Evolutionary conservation across 2,329 filamentous ascomycete genomes (phyloP), one percentile per base, ranked within the genome.

Genomic region (Beauveria australis): DNA sequence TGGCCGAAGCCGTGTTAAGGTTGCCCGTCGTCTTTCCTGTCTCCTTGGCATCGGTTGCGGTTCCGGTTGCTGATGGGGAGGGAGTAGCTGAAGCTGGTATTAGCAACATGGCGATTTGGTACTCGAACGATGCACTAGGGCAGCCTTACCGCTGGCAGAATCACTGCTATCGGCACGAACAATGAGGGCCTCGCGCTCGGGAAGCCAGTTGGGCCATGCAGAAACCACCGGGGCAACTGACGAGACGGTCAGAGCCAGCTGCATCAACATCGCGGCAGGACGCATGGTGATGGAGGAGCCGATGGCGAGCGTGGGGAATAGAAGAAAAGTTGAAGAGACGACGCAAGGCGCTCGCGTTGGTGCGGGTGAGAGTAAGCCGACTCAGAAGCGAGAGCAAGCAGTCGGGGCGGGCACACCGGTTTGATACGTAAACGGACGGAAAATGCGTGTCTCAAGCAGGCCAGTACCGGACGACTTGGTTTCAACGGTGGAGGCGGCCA

Each of bases 151-250:
- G 28, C 37, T 52, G 3, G 65, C 53, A 37, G 61, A 62, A 33
- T 65, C 70, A 49, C 73, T 71, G 52, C 73, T 71, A 63, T 80
- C 74, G 63, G 76, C 75, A 62, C 81, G 77, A 54, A 81, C 81
- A 46, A 86, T 72, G 41, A 87, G 68, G 16, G 78, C 69, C 64
- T 85, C 79, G 41, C 78, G 53, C 14, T 81, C 76, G 19, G 82
- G 82, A 43, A 85, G 72, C 78, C 80, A 84, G 63, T 70, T 72
- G 22, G 82, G 79, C 83, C 82, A 85, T 61, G 78, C 82, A 59
- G 80, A 76, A n/a, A 78, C 77, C 24, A 82, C 65, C 18, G 79
- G 75, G 9, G 79, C 72, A 58, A 85, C 71, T 37, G 83, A 78
- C 48, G 73, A 72, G 18, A 86, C 74, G 65, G 84, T 75, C 60